A percentile compares a stretch with the other conserved stretches of the same genome.
Evolutionary conservation across 2,329 filamentous ascomycete genomes (phyloP).

Genomic region (Alternaria arbusti): DNA sequence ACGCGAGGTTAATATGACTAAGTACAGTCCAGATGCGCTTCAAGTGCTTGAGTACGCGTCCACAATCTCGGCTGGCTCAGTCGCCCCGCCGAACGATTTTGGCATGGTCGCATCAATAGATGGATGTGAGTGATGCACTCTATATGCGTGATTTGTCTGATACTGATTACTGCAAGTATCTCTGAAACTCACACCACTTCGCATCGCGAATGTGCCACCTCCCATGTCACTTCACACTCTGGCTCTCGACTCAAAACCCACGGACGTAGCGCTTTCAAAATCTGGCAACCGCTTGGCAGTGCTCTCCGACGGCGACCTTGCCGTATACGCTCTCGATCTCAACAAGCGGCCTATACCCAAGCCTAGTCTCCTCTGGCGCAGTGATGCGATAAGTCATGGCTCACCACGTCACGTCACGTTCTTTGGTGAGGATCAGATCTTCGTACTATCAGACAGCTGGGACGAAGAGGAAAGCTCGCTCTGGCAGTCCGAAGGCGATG

Average conservation of each 20-base stretch:
- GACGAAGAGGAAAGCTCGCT: conserved; percentile 37
- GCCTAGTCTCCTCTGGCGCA: conserved; percentile 53
- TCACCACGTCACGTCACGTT: conserved; percentile 58
- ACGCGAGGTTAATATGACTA: neutral
- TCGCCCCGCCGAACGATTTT: conserved; percentile 73
- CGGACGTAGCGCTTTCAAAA: conserved; percentile 75
- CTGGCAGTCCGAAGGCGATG: conserved; percentile 33
- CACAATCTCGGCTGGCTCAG: conserved; percentile 71
- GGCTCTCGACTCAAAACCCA: conserved; percentile 63
- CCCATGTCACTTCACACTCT: conserved; percentile 89
- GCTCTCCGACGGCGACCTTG: conserved; percentile 70
- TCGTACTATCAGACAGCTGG: conserved; percentile 44
- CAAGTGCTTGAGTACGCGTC: conserved; percentile 70
- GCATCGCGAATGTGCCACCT: conserved; percentile 84
- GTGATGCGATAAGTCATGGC: conserved; percentile 17
- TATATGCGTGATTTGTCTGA: conserved; percentile 3
- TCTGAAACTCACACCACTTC: conserved; percentile 84
- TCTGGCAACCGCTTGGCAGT: conserved; percentile 65
- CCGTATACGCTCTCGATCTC: conserved; percentile 73
- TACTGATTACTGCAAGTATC: conserved; percentile 49
- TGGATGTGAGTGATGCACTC: conserved; percentile 60
- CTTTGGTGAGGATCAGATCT: conserved; percentile 46
- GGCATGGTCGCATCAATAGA: conserved; percentile 86
- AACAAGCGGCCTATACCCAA: conserved; percentile 59
- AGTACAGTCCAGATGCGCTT: conserved; percentile 52